Conservation (phyloP, 1,284 basidiomycete genomes). For the Phenoliferia sp. region DNA sequence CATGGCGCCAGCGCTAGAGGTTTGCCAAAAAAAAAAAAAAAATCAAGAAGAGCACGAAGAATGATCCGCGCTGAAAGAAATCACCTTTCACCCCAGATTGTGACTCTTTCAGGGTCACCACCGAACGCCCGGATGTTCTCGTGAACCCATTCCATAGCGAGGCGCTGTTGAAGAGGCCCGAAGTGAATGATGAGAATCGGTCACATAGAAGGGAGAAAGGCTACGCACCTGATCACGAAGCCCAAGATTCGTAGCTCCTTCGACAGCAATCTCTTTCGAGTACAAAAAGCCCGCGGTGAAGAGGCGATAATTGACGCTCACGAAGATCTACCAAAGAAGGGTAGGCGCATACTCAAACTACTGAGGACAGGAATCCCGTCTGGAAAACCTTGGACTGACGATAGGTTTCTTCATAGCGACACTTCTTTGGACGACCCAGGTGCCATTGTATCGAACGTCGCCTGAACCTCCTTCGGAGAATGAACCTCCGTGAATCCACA, state of each 20-base stretch:
- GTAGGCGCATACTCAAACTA: too few relatives aligned
- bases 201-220: too few relatives aligned
- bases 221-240: constrained; percentile 45
- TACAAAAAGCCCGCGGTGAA: neutral
- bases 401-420: constrained; percentile 13
- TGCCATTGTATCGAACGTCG: constrained; percentile 14
- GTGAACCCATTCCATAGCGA: constrained; percentile 43
- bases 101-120: constrained; percentile 43
- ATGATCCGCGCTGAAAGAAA: constrained; percentile 1
- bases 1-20: constrained; percentile 18
- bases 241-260: neutral
- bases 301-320: constrained; percentile 34
- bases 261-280: constrained; percentile 29
- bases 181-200: too few relatives aligned
- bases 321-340: neutral
- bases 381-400: neutral
- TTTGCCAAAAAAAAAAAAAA: too few relatives aligned
- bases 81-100: constrained; percentile 45
- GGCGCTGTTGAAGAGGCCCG: too few relatives aligned
- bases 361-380: too few relatives aligned
- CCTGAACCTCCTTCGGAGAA: constrained; percentile 3
- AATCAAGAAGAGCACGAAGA: too few relatives aligned
- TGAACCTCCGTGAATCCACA: constrained; percentile 37
- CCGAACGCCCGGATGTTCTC: constrained; percentile 61
- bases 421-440: constrained; percentile 8